Conservation (phyloP, 345 rosid species). For the Eucalyptus melliodora region DNA sequence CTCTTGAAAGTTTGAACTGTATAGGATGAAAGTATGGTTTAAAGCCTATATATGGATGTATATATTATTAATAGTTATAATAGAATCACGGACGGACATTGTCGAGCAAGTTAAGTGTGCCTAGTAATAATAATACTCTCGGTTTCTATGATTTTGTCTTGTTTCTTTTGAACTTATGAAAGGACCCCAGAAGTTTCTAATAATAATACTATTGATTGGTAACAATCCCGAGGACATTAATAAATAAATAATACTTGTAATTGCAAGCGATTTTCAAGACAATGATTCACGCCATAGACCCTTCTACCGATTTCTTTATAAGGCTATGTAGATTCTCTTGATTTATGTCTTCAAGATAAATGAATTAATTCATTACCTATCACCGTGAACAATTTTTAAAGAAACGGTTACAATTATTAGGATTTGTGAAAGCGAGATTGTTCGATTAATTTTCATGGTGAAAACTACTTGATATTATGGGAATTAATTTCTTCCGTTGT, state of each 20-base stretch:
- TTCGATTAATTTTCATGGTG: neutral
- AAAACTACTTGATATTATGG: neutral
- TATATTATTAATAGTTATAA: too few species aligned
- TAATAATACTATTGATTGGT: neutral
- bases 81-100: too few species aligned
- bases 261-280: neutral
- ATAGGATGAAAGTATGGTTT: too few species aligned
- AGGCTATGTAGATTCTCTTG: neutral
- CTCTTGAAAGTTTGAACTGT: too few species aligned
- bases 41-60: too few species aligned
- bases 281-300: neutral
- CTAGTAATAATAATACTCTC: neutral
- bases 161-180: neutral
- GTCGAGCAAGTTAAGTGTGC: too few species aligned
- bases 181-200: accelerated
- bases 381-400: accelerated
- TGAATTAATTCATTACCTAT: neutral
- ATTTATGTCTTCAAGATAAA: neutral
- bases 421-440: neutral
- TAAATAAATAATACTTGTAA: accelerated
- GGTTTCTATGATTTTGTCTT: neutral
- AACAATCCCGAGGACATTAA: accelerated
- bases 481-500: neutral
- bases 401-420: neutral
- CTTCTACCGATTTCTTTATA: neutral